A percentile compares a stretch with the other conserved stretches of the same genome.
phyloP scores from a whole-genome alignment of 176 grass and related monocot species.

The sorghum (Sorghum bicolor) region DNA sequence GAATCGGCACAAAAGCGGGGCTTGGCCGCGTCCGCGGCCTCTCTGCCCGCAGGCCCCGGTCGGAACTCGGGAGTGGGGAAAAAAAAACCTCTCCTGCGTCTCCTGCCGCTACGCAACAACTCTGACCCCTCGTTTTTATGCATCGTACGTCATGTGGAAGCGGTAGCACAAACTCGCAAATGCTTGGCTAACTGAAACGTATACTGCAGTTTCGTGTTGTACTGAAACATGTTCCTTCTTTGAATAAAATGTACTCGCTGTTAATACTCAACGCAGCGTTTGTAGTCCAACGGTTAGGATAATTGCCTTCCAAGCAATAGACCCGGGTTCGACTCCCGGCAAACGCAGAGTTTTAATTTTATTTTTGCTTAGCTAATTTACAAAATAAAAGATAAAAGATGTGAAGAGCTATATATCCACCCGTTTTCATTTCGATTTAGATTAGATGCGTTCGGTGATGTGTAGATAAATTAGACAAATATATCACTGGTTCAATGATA shows the following conservation, averaged over 20 bases:
- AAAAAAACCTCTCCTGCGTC: neutral
- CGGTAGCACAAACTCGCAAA: neutral
- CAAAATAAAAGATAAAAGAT: neutral
- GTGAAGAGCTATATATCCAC: neutral
- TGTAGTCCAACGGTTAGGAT: conserved; percentile 99
- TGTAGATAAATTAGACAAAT: neutral
- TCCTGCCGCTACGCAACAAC: neutral
- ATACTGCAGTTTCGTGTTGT: too few species aligned
- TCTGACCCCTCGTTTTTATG: neutral
- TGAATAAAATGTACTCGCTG: too few species aligned
- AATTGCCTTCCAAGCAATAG: conserved; percentile 99
- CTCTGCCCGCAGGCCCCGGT: neutral
- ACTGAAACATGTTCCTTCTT: too few species aligned
- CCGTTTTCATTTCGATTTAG: neutral
- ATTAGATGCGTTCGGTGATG: neutral
- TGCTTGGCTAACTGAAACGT: neutral
- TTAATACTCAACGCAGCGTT: conserved; percentile 14
- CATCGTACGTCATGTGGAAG: neutral
- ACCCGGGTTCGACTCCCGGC: conserved; percentile 95
- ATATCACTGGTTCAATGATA: neutral
- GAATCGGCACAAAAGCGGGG: neutral
- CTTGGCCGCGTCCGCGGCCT: conserved; percentile 11
- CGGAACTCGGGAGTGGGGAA: too few species aligned
- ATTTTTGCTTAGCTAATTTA: neutral
- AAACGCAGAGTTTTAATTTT: conserved; percentile 27